Percentiles rank a stretch among this genome's conserved stretches.
These are phyloP conservation scores for Saccharomycopsis babjevae DNA, from an alignment of 805 yeast species.

Conservation along the genomic window DNA sequence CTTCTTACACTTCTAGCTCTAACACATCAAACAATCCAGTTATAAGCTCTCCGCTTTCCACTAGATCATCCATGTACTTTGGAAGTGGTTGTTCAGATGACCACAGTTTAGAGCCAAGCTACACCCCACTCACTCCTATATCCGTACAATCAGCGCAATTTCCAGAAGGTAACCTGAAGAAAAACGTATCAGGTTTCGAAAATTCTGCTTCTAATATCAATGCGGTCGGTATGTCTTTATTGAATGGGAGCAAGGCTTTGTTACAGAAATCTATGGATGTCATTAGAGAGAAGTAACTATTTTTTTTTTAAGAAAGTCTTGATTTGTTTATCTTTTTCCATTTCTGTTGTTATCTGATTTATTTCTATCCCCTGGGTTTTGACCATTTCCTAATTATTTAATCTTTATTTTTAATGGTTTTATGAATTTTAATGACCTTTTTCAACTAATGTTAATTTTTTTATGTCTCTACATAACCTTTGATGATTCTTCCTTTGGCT, in stretches of 20 bases:
- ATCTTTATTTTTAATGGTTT: neutral
- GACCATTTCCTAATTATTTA: neutral
- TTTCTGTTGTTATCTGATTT: neutral
- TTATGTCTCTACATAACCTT: neutral
- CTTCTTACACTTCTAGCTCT: neutral
- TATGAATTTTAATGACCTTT: neutral
- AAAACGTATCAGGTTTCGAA: neutral
- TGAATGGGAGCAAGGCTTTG: neutral
- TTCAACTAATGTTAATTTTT: no score
- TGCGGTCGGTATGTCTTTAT: neutral
- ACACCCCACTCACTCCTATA: slow-evolving; percentile 6
- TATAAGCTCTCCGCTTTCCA: slow-evolving; percentile 8
- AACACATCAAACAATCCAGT: neutral
- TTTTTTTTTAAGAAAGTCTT: no score
- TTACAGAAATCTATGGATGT: slow-evolving; percentile 8
- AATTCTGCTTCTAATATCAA: neutral
- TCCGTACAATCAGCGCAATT: neutral
- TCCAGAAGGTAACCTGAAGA: neutral
- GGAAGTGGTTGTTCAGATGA: neutral
- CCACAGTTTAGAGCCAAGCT: neutral
- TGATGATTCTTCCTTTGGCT: neutral
- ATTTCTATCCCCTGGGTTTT: neutral
- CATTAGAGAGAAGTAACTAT: slow-evolving; percentile 3
- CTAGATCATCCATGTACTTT: slow-evolving; percentile 7
- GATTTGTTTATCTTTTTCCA: neutral